Evolutionary conservation across 352 stramenopile genomes (phyloP), one percentile per base, ranked within the genome.

Genomic region (Pythium periplocum): DNA sequence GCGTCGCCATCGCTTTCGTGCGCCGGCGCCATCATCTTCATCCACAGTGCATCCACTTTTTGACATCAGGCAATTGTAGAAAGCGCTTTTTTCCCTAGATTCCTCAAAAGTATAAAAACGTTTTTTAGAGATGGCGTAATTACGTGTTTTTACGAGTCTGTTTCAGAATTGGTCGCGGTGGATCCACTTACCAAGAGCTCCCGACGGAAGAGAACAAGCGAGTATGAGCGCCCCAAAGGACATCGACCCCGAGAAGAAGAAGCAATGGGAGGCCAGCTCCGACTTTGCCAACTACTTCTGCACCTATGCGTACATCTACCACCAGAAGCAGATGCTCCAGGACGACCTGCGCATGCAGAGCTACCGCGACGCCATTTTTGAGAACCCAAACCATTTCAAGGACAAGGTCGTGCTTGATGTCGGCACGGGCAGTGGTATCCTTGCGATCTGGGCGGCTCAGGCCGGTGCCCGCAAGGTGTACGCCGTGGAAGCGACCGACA

Each of bases 331-430:
- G 74, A 99, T 99, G 98, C 87, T 99, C 26, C 96, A 95, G 51
- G 98, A 99, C 78, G 88, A 98, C 69, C 88, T 98, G 69, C 95
- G 98, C 62, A 99, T 99, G 94, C 93, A 98, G 46, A 97, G 96
- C 48, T 99, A 99, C 77, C 95, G 96, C 59, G 79, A 96, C 62
- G 91, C 97, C 36, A 99, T 99, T 70, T 95, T 99, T 46, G 88
- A 98, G 46, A 99, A 99, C 76, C 66, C 85, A 10, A 86, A 89
- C 62, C 78, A 98, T 49, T 99, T 99, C 74, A 95, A 98, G 68
- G 97, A 98, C 71, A 99, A 99, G 78, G 87, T 98, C 4, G 96
- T 99, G 47, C 92, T 99, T 53, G 98, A 99, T 73, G 97, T 99
- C 42, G 98, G 98, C 48, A 99, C 98, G 4, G 98, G 98, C 30